phyloP scores from a whole-genome alignment of 2,329 filamentous ascomycete species.

The Aspergillus alliaceus region DNA sequence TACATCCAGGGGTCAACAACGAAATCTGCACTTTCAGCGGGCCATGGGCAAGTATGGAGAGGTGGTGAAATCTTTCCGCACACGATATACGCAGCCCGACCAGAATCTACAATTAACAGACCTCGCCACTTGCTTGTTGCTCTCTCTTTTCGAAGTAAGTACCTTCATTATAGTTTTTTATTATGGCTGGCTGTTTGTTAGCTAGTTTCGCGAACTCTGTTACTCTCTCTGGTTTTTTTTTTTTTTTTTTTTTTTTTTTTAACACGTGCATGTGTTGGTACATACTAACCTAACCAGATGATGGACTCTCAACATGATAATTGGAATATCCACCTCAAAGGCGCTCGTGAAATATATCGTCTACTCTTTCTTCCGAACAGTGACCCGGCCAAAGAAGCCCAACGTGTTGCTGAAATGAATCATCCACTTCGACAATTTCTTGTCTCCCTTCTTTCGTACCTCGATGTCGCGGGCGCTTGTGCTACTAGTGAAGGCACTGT shows the following conservation, averaged over 20 bases:
- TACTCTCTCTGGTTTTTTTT: too few relatives aligned
- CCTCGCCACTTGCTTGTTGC: slow-evolving; percentile 36
- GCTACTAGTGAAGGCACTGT: slow-evolving; percentile 39
- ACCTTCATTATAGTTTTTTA: background rate
- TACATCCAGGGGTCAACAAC: slow-evolving; percentile 32
- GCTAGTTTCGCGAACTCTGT: background rate
- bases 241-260: too few relatives aligned
- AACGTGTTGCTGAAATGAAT: slow-evolving; percentile 30
- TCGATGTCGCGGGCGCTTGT: slow-evolving; percentile 42
- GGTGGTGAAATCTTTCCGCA: slow-evolving; percentile 35
- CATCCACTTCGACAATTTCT: slow-evolving; percentile 38
- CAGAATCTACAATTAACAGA: slow-evolving; percentile 29
- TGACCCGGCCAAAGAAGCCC: slow-evolving; percentile 25
- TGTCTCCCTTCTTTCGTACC: slow-evolving; percentile 41
- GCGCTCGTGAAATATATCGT: slow-evolving; percentile 40
- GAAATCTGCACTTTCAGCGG: slow-evolving; percentile 36
- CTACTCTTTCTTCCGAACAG: slow-evolving; percentile 29
- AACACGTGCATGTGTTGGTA: too few relatives aligned
- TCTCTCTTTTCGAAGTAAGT: slow-evolving; percentile 37
- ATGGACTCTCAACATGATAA: slow-evolving; percentile 40
- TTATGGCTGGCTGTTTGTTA: background rate
- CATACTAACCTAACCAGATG: slow-evolving; percentile 26
- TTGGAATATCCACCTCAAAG: slow-evolving; percentile 41
- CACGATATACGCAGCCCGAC: slow-evolving; percentile 24
- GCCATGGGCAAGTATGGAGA: slow-evolving; percentile 41